Base-by-base conservation (phyloP, 352 stramenopile genomes). In the Thalassiosira mediterranea region DNA sequence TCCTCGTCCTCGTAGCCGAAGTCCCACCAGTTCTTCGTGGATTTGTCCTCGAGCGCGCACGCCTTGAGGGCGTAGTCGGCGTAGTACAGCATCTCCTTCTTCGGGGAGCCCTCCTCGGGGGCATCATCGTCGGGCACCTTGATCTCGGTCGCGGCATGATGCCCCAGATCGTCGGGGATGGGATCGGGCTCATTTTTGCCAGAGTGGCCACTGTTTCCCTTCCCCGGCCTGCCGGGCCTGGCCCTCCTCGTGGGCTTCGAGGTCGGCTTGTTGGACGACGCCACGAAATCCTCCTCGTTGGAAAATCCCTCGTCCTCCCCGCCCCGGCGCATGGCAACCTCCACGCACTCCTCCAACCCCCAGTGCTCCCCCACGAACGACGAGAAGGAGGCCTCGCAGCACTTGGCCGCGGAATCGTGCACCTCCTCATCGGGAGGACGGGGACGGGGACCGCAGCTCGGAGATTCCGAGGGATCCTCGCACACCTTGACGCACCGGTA, bases 381-480 rank as follows among this genome's bases (percentile, higher is more conserved):
- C 21, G 5, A 5, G 21, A 53, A 53, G 44, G 5, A 21, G 44
- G 21, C 44, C 15, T 19, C 21, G 44, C 44, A 53, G 44, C 44
- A 53, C 44, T 29, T 7, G 5, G 4, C 17, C 15, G 19, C 15
- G 15, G 44, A 21, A n/a, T 5, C 5, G 17, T 29, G 21, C 4
- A n/a, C 5, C 8, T 25, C 15, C 15, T 53, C 44, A 5, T n/a
- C 5, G 21, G 8, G 7, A 5, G 15, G 15, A 28, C 15, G 15
- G 21, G 21, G 21, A 25, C 44, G n/a, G n/a, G n/a, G 5, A 25
- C 44, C 44, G 21, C 44, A 53, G 44, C 5, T 5, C 8, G 44
- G 21, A 53, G n/a, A n/a, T n/a, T n/a, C n/a, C n/a, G n/a, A n/a
- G n/a, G 44, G 44, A 53, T n/a, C 44, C 21, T 8, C 17, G 44